Base-by-base conservation (phyloP, 2,329 filamentous ascomycete species). In the Pseudogymnoascus sp. region DNA sequence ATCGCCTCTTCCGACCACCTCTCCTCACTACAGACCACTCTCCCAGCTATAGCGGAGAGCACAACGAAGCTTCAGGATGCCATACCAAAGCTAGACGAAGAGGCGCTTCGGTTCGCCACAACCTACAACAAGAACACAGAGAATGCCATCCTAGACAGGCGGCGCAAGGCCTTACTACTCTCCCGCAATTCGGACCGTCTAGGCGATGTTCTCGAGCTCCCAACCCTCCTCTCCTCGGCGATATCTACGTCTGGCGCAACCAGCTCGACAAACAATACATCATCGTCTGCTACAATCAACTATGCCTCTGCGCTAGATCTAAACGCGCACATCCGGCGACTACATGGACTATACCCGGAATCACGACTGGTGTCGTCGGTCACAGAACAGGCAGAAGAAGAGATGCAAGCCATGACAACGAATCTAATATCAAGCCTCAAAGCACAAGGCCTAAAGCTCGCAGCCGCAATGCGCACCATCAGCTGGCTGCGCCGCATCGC, bases 291-390 rank as follows among this genome's bases (percentile, higher is more conserved):
- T 5, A 83, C 79, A 8, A 84, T 87, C 65, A 96, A 91, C 68
- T 96, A 97, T 78, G 88, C 92, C 1, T 90, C 91, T 0, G 93
- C 93, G 0, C 80, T 99, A 36, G 95, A 99, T 74, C 82, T 99
- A 2, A 89, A 96, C 72, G 88, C 90, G n/a, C 95, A 97, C 73
- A 95, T 97, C 72, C 90, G 91, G 69, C 86, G 95, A 6, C 80
- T 99, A 5, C 87, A 92, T 65, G 85, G 87, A 0, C 79, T 97
- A 28, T 96, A 97, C 73, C 89, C 93, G 0, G 80, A 87, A 61
- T 96, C 92, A 0, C 79, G 84, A 0, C 79, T 97, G 46, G 83
- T 97, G 25, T 80, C 81, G 16, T 88, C 88, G 23, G 87, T 97
- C 18, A 82, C 87, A 8, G 73, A 77, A 2, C 91, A 97, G 73